phyloP scores from a whole-genome alignment of 495 filamentous ascomycete species.

The Acidomyces sp. region DNA sequence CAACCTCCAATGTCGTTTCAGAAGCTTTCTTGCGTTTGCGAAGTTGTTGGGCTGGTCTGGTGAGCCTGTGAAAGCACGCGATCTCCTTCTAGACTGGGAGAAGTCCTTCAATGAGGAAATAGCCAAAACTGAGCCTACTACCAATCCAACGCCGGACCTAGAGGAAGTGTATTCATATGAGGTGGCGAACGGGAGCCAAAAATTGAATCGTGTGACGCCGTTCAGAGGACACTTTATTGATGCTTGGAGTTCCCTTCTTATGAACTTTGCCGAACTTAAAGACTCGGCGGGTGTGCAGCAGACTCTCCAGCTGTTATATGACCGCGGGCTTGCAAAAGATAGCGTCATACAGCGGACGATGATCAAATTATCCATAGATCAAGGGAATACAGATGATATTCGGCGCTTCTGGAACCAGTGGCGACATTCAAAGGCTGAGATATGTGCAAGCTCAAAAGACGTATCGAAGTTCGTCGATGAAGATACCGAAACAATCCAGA shows the following conservation, averaged over 20 bases:
- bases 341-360: background rate
- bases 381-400: background rate
- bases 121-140: no score
- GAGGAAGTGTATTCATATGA: no score
- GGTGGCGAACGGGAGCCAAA: no score
- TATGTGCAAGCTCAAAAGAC: no score
- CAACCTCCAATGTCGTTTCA: no score
- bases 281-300: background rate
- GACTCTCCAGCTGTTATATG: background rate
- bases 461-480: no score
- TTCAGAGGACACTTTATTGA: no score
- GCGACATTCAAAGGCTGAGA: no score
- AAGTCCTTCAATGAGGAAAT: no score
- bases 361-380: background rate
- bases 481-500: background rate
- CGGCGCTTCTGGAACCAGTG: background rate
- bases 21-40: no score
- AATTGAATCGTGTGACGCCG: no score
- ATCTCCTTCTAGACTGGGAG: background rate
- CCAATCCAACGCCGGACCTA: no score
- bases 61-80: background rate
- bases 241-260: background rate
- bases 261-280: background rate
- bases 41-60: background rate
- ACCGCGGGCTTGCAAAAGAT: background rate